Base-by-base conservation (phyloP, 116 monocot species). In the Papilionanthe hybrid region DNA sequence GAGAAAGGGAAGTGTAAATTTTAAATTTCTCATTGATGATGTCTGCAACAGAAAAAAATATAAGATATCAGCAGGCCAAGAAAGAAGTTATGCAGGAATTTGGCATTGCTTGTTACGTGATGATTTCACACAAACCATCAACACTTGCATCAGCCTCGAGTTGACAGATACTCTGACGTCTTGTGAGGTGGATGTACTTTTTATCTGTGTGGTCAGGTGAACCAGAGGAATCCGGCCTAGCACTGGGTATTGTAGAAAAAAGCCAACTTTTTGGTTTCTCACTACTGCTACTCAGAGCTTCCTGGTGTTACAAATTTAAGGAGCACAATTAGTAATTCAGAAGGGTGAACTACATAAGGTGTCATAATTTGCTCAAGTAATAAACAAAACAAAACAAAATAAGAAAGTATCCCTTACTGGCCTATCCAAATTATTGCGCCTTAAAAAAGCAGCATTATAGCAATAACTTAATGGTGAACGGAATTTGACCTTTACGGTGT, bases 1-100 rank as follows among this genome's bases (percentile, higher is more conserved):
- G 95, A 80, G 98, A 98, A 81, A 98, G 85, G 78, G 98, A 90
- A 18, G 93, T 85, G 63, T 93, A 91, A 75, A 90, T 85, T 85
- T 91, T 98, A 80, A 77, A 78, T 79, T 84, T 92, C 85, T 98
- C 86, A 63, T 98, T 98, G 50, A 91, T 79, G 50, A 94, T 98
- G 80, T 91, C 98, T 98, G 87, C 82, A 85, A 79, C 47, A 53
- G 12, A 79, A 75, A 83, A 44, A 42, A 27, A 63, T 23, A 17
- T 42, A 41, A 78, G 29, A 30, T 9, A 80, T 75, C 17, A 66
- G 55, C 15, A 85, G 10, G 10, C 23, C 53, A 20, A 72, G 13
- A 7, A 65, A 76, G 30, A 68, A 4, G 17, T 67, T 67, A 37
- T 42, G 28, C 1, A 60, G 53, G 44, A 28, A 25, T 65, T 42